Evolutionary conservation across 305 asterid species (phyloP), one percentile per base, ranked within the genome.

Genomic region (Petunia hybrid): DNA sequence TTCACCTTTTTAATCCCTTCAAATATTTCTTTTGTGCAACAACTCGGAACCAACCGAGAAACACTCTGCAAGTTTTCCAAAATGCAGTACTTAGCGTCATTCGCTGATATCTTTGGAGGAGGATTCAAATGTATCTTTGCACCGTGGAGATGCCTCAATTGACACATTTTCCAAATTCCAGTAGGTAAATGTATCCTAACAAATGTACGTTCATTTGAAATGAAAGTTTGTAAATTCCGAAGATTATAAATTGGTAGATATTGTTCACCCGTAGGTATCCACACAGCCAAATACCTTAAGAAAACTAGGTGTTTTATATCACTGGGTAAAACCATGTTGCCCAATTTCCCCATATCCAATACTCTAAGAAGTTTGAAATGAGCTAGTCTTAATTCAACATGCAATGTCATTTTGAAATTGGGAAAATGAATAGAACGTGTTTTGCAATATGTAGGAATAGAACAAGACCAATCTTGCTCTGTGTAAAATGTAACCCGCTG

Each of bases 361-460:
- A 43, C 77, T 69, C 77, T 70, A n/a, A 70, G 77, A 16, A 70
- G 59, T 10, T 70, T 48, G 59, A 48, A 75, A 14, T 22, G 22
- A 22, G 22, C 22, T 22, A 22, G 22, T 22, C 22, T 22, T 22
- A 22, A 22, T 22, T 22, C 22, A 22, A 22, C 22, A 22, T 22
- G 22, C 22, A 22, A 22, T 22, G 22, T 22, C 22, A 22, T 22
- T 22, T 22, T 22, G 22, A 22, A 22, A 22, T 22, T 22, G 22
- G 22, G 16, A 36, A 62, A 62, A 36, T 16, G 68, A 36, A 62
- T 1, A 6, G 41, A 62, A 62, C 41, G 41, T 12, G 5, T 6
- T 62, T 62, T 62, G 68, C 41, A 1, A 62, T 16, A 62, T 8
- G 10, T 62, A 62, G 60, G 60, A 55, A 55, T 7, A 55, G 14